Conservation (phyloP, 495 filamentous ascomycete genomes). For the Letharia columbiana region DNA sequence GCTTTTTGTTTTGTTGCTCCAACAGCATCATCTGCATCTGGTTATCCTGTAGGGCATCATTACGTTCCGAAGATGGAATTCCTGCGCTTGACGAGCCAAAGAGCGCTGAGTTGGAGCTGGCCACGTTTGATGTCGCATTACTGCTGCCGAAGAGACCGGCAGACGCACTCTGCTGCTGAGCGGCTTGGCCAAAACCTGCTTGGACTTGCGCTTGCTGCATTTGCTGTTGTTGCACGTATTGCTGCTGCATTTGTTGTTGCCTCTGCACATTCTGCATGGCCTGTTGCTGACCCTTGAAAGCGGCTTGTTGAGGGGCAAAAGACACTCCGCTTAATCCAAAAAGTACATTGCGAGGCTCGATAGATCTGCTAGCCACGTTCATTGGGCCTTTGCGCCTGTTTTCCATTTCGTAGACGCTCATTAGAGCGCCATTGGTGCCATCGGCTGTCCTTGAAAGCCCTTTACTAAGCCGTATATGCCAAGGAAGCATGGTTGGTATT, state of each 20-base stretch:
- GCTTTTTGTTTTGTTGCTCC: background rate
- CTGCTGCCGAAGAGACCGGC: background rate
- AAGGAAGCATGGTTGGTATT: conserved; percentile 50
- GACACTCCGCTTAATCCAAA: conserved; percentile 11
- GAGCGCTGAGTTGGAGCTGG: background rate
- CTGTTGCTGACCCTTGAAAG: background rate
- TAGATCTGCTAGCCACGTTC: background rate
- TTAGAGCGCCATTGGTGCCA: conserved; percentile 15
- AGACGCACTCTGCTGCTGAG: background rate
- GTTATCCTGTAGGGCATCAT: background rate
- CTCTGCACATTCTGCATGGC: conserved; percentile 4
- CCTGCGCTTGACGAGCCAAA: background rate
- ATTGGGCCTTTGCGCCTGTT: background rate
- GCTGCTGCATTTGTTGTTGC: background rate
- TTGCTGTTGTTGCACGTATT: conserved; percentile 5
- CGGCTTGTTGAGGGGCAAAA: background rate
- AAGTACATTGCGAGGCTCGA: conserved; percentile 12
- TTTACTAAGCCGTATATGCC: conserved; percentile 47
- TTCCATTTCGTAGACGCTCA: conserved; percentile 17
- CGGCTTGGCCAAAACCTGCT: background rate
- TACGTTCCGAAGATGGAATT: background rate
- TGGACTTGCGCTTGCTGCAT: background rate
- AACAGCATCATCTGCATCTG: conserved; percentile 1
- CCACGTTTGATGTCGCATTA: too few relatives aligned
- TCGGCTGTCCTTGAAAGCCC: conserved; percentile 1